phyloP scores from a whole-genome alignment of 768 basidiomycete species.

The Tubosaeta sp. region DNA sequence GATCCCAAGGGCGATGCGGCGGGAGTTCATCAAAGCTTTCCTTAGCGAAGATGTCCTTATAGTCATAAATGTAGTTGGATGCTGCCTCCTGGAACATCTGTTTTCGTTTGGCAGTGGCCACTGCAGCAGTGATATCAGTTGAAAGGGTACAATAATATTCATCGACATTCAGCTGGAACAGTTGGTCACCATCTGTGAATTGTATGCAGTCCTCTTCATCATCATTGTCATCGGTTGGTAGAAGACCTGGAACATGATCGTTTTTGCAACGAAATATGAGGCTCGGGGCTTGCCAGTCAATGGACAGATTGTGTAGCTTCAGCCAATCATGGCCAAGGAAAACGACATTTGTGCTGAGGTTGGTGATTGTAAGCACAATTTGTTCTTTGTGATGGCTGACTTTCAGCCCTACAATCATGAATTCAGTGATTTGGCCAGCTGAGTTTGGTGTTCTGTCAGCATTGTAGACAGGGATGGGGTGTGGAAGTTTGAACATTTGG shows the following conservation, averaged over 20 bases:
- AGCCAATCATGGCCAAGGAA: background rate
- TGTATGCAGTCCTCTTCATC: background rate
- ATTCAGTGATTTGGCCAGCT: background rate
- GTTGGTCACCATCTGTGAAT: background rate
- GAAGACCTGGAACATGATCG: background rate
- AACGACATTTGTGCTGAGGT: background rate
- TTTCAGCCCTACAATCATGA: background rate
- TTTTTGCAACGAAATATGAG: background rate
- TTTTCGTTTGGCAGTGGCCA: background rate
- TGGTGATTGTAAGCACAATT: background rate
- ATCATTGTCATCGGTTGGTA: background rate
- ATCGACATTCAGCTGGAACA: background rate
- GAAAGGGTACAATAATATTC: background rate
- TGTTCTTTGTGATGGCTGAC: background rate
- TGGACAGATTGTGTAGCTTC: background rate
- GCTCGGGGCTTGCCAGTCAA: background rate
- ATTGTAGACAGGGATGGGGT: slow-evolving; percentile 15
- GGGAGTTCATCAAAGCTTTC: background rate
- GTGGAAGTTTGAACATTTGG: background rate
- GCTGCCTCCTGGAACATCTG: background rate
- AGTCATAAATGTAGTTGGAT: too few relatives aligned
- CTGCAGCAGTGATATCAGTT: background rate
- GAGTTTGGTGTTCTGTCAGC: background rate
- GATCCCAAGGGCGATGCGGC: background rate
- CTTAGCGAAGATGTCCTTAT: too few relatives aligned